Base-by-base conservation (phyloP, 1,284 basidiomycete species). In the Phellinidium pouzarii region DNA sequence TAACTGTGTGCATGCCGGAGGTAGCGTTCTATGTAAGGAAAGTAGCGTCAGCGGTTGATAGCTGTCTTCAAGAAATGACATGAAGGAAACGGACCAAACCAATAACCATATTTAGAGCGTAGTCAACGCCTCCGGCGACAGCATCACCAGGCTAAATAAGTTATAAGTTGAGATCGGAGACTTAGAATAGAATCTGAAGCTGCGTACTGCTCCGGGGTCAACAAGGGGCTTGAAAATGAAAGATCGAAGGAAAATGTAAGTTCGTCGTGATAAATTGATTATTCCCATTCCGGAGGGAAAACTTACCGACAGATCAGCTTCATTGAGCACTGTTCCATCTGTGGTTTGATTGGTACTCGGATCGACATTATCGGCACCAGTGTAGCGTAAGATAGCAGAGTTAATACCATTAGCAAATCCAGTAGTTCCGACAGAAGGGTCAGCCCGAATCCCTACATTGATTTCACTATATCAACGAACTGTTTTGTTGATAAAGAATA, bases 301-400 rank as follows among this genome's bases (percentile, higher is more conserved):
- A 9, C 52, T 44, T 44, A 57, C 59, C 37, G 67, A 66, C 1
- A 74, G 56, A 43, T 67, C 62, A 11, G 59, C 60, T 47, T 73
- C 71, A 12, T 48, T 26, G 19, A 73, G 63, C 17, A 58, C 58
- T 25, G 56, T 48, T 14, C 55, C 48, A 37, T 41, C 55, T 1
- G 48, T 56, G 4, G 36, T 46, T 38, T 49, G 53, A 4, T 51
- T 50, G 17, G 44, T 47, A 5, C 34, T 50, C 38, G 56, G 54
- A 5, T 59, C 57, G 4, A 42, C 34, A 14, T 12, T 44, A 4
- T 50, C 23, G 23, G 58, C 56, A 31, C 53, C 64, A 5, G 49
- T 50, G 51, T 73, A 74, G n/a, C 67, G 64, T 11, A 74, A 64
- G 47, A 72, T 68, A 11, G 70, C 72, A 31, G 65, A 62, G 56